Evolutionary conservation across 306 rosid genomes (phyloP).

Genomic region (Psophocarpus tetragonolobus): DNA sequence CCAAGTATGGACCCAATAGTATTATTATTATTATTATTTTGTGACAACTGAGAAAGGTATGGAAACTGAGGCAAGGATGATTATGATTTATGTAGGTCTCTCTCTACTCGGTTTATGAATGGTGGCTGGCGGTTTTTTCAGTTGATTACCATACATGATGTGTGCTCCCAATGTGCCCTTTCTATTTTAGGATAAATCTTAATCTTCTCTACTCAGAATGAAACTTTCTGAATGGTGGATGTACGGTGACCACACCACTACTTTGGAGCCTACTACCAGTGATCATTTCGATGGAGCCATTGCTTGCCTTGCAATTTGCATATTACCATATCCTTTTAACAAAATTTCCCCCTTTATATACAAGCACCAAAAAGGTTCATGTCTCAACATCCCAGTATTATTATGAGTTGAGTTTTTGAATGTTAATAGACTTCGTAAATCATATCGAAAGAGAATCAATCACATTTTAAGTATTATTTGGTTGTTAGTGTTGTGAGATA

Average conservation of each 20-base stretch:
- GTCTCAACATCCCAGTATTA: not conserved
- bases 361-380: not conserved
- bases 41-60: too few relatives aligned
- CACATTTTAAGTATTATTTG: too few relatives aligned
- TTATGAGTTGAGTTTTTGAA: too few relatives aligned
- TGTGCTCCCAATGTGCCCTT: constrained; percentile 6
- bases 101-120: not conserved
- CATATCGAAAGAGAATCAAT: too few relatives aligned
- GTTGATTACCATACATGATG: constrained; percentile 25
- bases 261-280: not conserved
- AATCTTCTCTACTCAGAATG: constrained; percentile 1
- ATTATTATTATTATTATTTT: not conserved
- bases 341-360: not conserved
- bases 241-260: constrained; percentile 5
- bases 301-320: not conserved
- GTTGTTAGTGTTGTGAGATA: too few relatives aligned
- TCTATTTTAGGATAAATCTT: constrained; percentile 28
- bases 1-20: not conserved
- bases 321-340: not conserved
- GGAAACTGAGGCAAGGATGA: not conserved
- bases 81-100: not conserved
- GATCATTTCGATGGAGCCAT: not conserved
- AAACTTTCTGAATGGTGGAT: not conserved
- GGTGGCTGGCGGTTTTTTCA: constrained; percentile 49
- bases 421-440: too few relatives aligned